A percentile compares a stretch with the other conserved stretches of the same genome.
Conservation (phyloP, 352 stramenopile genomes). For the Phytophthora tentaculata region DNA sequence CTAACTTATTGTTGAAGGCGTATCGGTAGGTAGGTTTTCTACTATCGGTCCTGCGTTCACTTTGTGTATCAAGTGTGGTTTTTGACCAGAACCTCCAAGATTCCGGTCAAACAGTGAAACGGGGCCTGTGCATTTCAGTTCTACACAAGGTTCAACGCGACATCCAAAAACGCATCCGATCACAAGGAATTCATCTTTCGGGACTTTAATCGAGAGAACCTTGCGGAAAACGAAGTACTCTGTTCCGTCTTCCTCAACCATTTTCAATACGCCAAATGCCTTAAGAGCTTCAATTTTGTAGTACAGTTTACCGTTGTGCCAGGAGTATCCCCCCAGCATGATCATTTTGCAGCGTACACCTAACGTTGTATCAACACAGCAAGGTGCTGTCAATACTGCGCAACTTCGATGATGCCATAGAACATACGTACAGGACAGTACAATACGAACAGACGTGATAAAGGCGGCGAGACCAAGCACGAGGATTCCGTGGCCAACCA, state of each 20-base stretch:
- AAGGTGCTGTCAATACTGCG: conserved; percentile 21
- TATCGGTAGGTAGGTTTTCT: neutral
- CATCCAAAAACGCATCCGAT: conserved; percentile 17
- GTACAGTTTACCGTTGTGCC: conserved; percentile 20
- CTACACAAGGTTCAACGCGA: conserved; percentile 21
- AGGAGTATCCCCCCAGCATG: conserved; percentile 23
- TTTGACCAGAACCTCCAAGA: neutral
- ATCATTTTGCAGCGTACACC: conserved; percentile 26
- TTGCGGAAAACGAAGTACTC: conserved; percentile 28
- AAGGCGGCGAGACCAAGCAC: conserved; percentile 18
- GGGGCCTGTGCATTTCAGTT: conserved; percentile 13
- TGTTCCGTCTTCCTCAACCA: conserved; percentile 7
- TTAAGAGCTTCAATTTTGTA: conserved; percentile 28
- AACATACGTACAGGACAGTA: conserved; percentile 1
- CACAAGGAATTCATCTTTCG: conserved; percentile 23
- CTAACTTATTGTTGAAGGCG: too few species aligned
- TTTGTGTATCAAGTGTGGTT: neutral
- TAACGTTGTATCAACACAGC: conserved; percentile 28
- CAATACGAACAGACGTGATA: conserved; percentile 15
- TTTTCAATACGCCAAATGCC: conserved; percentile 29
- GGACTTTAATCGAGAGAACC: conserved; percentile 23
- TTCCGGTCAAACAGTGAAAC: conserved; percentile 18
- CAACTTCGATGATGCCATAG: conserved; percentile 6
- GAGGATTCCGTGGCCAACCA: conserved; percentile 30
- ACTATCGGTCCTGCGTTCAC: neutral